phyloP scores from a whole-genome alignment of 805 yeast species.

The Hanseniaspora jakobsenii region DNA sequence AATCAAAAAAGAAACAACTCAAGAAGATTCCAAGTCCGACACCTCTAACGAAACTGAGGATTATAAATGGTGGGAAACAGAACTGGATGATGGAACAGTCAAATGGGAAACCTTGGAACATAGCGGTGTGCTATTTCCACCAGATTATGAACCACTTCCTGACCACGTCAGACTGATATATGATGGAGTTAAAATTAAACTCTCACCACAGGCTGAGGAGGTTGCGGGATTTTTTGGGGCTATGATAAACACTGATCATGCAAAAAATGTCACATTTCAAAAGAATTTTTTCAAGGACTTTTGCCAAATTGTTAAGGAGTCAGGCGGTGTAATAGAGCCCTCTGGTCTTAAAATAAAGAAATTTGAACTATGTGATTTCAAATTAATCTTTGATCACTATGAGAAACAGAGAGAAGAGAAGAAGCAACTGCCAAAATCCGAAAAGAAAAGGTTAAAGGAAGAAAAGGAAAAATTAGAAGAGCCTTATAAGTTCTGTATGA shows the following conservation, averaged over 20 bases:
- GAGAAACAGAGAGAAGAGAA: slow-evolving; percentile 61
- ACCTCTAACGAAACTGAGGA: slow-evolving; percentile 16
- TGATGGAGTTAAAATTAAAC: slow-evolving; percentile 59
- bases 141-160: slow-evolving; percentile 80
- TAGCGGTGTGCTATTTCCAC: slow-evolving; percentile 87
- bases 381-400: slow-evolving; percentile 58
- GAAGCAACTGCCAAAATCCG: slow-evolving; percentile 55
- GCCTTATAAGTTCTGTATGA: slow-evolving; percentile 61
- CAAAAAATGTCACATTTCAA: slow-evolving; percentile 72
- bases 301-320: slow-evolving; percentile 49
- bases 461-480: slow-evolving; percentile 71
- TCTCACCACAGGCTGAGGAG: slow-evolving; percentile 81
- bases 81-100: slow-evolving; percentile 54
- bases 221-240: slow-evolving; percentile 94
- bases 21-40: slow-evolving; percentile 33
- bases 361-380: slow-evolving; percentile 66
- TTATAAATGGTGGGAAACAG: slow-evolving; percentile 52
- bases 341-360: slow-evolving; percentile 34
- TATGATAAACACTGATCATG: slow-evolving; percentile 77
- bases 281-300: slow-evolving; percentile 81
- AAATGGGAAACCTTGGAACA: slow-evolving; percentile 85
- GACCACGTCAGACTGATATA: slow-evolving; percentile 60
- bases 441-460: slow-evolving; percentile 57
- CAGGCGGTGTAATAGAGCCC: slow-evolving; percentile 46
- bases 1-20: slow-evolving; percentile 30